A percentile compares a stretch with the other conserved stretches of the same genome.
Conservation (phyloP, 805 yeast species). For the Jamesozyma spencerorum region DNA sequence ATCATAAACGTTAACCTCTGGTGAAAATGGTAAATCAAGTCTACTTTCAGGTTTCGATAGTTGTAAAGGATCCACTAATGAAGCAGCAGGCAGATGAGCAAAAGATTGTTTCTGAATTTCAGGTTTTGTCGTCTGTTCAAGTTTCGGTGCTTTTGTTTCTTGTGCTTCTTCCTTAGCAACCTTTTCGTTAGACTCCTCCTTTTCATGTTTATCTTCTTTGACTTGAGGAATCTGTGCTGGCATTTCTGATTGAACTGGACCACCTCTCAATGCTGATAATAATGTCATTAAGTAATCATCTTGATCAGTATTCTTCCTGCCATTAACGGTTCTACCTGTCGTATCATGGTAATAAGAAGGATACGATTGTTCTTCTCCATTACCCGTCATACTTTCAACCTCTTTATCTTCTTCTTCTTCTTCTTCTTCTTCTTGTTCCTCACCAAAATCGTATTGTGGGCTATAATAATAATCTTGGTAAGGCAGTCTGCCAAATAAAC, state of each 20-base stretch:
- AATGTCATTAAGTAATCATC: conserved; percentile 12
- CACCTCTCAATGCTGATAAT: conserved; percentile 18
- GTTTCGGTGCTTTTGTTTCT: conserved; percentile 2
- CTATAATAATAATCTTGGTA: conserved; percentile 20
- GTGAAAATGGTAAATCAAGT: conserved; percentile 42
- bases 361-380: conserved; percentile 10
- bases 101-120: conserved; percentile 1
- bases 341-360: conserved; percentile 21
- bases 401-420: conserved; percentile 10
- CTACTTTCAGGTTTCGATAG: conserved; percentile 38
- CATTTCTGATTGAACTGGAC: conserved; percentile 6
- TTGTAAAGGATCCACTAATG: conserved; percentile 34
- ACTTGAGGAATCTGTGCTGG: conserved; percentile 2
- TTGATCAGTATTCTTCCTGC: conserved; percentile 1
- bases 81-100: conserved; percentile 23
- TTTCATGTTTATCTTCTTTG: conserved; percentile 6
- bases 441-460: conserved; percentile 25
- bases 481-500: conserved; percentile 8
- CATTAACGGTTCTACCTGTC: conserved; percentile 2
- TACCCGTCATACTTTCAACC: conserved; percentile 3
- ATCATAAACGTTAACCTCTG: conserved; percentile 52
- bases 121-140: conserved; percentile 1
- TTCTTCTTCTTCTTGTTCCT: conserved; percentile 28
- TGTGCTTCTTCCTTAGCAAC: not conserved
- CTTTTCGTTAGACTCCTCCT: conserved; percentile 7